Base-by-base conservation (phyloP, 148 eudicot genomes). In the Heliamphora exappendiculata region DNA sequence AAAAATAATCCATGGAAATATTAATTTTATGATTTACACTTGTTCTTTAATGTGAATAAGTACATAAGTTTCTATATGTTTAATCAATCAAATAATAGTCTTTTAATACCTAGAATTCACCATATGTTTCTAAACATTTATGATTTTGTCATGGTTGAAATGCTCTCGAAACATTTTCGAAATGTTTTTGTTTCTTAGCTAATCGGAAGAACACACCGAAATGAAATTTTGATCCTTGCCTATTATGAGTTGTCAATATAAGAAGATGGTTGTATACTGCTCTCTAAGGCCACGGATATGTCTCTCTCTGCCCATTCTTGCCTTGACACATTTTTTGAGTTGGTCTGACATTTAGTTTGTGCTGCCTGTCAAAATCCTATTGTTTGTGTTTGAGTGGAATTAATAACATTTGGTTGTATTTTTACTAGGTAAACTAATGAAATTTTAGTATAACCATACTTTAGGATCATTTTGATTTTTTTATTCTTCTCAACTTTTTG, bases 401-500 rank as follows among this genome's bases (percentile, higher is more conserved):
- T 45, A n/a, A 39, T 57, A 54, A 14, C 22, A 13, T 51, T 3
- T 39, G 9, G 51, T 73, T 73, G 31, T 24, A 73, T 26, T 14
- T 37, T 72, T 36, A 22, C 49, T 22, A 24, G 50, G 65, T 17
- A 0, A 36, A 29, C 17, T 29, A 51, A 55, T 19, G 3, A 49
- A 72, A 2, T 37, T 26, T 34, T 64, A 17, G 16, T 44, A 24
- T 7, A 51, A 29, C 50, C 9, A 29, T 51, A 6, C 29, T 41
- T 31, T 57, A 49, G 22, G 31, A 19, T 44, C 20, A 70, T 31
- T 72, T 29, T 14, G 26, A 37, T 28, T 50, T 6, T 62, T 42
- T 70, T n/a, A 53, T 62, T 72, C 34, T 51, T 39, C 26, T 78
- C 37, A 39, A 17, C 72, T 49, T 36, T 75, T 50, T 54, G 70